Conservation (phyloP, 2,329 filamentous ascomycete species). For the Cryphonectria parasitica region DNA sequence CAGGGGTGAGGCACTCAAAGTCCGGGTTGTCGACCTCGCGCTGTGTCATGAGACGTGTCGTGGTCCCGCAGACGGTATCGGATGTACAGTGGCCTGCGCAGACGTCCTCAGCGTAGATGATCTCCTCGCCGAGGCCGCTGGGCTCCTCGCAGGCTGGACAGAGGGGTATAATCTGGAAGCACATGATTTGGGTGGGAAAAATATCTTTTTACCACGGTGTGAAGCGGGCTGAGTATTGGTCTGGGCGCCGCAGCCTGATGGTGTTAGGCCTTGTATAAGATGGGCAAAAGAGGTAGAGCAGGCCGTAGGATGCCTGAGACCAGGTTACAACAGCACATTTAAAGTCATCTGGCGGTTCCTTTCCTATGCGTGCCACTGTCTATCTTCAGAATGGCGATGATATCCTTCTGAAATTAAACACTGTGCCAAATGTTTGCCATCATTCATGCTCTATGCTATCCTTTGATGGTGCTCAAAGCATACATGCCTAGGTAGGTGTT, state of each 20-base stretch:
- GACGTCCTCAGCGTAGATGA: constrained; percentile 27
- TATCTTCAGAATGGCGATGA: background rate
- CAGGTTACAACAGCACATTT: background rate
- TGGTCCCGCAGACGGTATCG: constrained; percentile 22
- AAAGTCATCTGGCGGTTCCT: background rate
- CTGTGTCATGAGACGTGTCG: constrained; percentile 26
- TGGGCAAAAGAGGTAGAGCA: background rate
- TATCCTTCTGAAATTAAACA: background rate
- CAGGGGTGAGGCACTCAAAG: constrained; percentile 27
- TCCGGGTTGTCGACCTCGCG: constrained; percentile 23
- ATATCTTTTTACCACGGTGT: background rate
- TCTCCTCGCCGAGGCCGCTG: constrained; percentile 27
- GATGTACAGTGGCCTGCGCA: constrained; percentile 22
- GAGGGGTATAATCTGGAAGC: constrained; percentile 28
- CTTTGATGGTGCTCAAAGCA: background rate
- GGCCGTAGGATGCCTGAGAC: background rate
- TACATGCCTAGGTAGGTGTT: fast-evolving
- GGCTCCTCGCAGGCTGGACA: constrained; percentile 29
- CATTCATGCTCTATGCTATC: background rate
- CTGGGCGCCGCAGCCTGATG: background rate
- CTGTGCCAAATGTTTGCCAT: background rate
- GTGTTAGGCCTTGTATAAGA: background rate
- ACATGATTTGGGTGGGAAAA: constrained; percentile 3
- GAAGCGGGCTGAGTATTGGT: background rate
- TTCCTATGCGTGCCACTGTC: background rate